Evolutionary conservation across 2,329 filamentous ascomycete genomes (phyloP), one percentile per base, ranked within the genome.

Genomic region (Diplodia corticola): DNA sequence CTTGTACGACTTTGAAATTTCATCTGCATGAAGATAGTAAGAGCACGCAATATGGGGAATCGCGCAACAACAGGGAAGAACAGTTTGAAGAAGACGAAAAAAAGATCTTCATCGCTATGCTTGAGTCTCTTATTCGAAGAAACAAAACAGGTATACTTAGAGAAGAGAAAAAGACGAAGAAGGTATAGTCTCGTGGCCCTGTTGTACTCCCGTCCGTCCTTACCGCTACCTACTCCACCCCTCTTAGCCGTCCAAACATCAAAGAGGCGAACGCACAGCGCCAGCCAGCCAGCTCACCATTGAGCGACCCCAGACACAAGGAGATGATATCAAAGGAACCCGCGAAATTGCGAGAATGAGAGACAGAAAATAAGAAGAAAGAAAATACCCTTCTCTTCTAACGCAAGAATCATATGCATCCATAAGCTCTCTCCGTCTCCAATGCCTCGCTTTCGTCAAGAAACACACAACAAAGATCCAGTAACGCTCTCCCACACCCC

Each of bases 381-480:
- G 26, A 53, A 53, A 35, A 20, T 9, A 33, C 15, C 44, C 28
- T 46, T 49, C 44, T 61, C 44, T 35, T 61, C 57, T 61, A 61
- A 61, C 49, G 57, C 57, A 46, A 49, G 15, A 26, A 48, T 35
- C 12, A 61, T 61, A 61, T 61, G 57, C 57, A 61, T 13, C 57
- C 44, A 33, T 48, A 48, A 60, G 20, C 9, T 28, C 30, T 15
- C 50, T 30, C 24, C 46, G 30, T 37, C 24, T 60, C 55, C 28
- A 40, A 60, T 60, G 40, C 55, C 55, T 35, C 17, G 37, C 55
- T 48, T n/a, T 46, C 54, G 24, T 28, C 55, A 24, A 7, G 15
- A 35, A 28, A 30, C 33, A 22, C 13, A 57, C 12, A 55, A 12
- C 40, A 24, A 26, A 26, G n/a, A 37, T 30, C 50, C 28, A 44